Conservation (phyloP, 192 early-diverging fungal species). For the Coemansia sp. region DNA sequence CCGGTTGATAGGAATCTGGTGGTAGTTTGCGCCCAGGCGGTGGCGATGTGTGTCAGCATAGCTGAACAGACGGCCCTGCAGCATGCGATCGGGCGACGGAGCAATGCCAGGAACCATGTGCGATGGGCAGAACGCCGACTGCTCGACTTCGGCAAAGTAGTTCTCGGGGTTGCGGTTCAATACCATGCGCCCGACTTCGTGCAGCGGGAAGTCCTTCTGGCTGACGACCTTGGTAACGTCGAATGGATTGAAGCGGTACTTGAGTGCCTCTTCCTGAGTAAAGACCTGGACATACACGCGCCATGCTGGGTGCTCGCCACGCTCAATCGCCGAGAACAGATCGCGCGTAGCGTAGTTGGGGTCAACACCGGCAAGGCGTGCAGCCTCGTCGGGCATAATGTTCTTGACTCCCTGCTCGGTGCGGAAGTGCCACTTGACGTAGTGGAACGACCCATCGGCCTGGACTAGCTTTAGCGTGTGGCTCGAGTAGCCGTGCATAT, state of each 20-base stretch:
- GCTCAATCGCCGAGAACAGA: conserved; percentile 70
- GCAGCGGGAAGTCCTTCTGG: conserved; percentile 75
- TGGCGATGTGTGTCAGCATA: conserved; percentile 87
- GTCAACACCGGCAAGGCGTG: conserved; percentile 58
- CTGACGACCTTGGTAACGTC: conserved; percentile 85
- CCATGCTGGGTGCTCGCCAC: conserved; percentile 72
- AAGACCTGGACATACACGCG: conserved; percentile 74
- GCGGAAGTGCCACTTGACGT: conserved; percentile 85
- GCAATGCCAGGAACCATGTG: conserved; percentile 81
- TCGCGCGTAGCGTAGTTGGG: conserved; percentile 79
- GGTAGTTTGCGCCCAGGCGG: conserved; percentile 78
- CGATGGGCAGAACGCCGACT: conserved; percentile 76
- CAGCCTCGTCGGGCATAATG: conserved; percentile 64
- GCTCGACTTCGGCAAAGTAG: conserved; percentile 86
- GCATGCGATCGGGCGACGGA: conserved; percentile 76
- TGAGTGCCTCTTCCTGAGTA: conserved; percentile 68
- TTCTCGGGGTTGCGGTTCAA: conserved; percentile 82
- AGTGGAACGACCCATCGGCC: conserved; percentile 60
- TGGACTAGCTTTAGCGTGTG: conserved; percentile 75
- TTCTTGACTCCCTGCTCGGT: conserved; percentile 80
- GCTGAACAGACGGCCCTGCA: conserved; percentile 83
- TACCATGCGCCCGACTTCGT: conserved; percentile 73
- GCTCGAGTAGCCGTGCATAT: conserved; percentile 81
- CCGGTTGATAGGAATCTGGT: conserved; percentile 80
- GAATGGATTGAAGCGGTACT: conserved; percentile 73